Evolutionary conservation across 179 eudicot species (phyloP).

Genomic region (Amaranthus tricolor): DNA sequence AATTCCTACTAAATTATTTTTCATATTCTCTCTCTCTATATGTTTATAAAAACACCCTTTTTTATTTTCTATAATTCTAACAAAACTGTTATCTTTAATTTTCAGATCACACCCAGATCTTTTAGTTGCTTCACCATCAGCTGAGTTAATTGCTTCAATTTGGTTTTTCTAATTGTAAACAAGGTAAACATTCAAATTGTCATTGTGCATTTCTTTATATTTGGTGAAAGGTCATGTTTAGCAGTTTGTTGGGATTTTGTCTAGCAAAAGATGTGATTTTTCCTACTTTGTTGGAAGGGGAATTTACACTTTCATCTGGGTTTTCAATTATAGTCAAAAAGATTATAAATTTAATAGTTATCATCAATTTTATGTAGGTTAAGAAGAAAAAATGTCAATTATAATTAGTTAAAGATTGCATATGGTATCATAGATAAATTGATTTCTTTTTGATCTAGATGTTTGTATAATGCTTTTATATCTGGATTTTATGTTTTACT

Average conservation of each 20-base stretch:
- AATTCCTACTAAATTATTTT: conserved; percentile 4
- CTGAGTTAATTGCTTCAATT: conserved; percentile 23
- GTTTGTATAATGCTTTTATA: not conserved
- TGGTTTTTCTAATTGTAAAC: conserved; percentile 18
- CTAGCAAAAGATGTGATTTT: not conserved
- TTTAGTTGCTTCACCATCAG: conserved; percentile 23
- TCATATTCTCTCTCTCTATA: not conserved
- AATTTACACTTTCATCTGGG: conserved; percentile 2
- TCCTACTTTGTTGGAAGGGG: conserved; percentile 10
- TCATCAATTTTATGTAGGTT: conserved; percentile 1
- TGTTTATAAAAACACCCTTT: not conserved
- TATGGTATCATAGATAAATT: conserved; percentile 1
- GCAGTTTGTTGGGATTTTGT: conserved; percentile 2
- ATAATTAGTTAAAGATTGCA: not conserved
- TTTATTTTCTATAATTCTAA: conserved; percentile 6
- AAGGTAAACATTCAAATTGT: conserved; percentile 19
- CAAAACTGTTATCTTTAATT: conserved; percentile 29
- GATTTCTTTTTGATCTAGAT: conserved; percentile 15
- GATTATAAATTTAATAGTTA: conserved; percentile 12
- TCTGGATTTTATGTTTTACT: not conserved
- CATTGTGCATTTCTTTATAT: conserved; percentile 12
- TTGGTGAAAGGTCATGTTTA: conserved; percentile 15
- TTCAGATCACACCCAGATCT: conserved; percentile 50
- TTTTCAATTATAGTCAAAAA: conserved; percentile 17
- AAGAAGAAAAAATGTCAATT: not conserved